These are phyloP conservation scores for Diophrys sp. DNA, from an alignment of 73 alveolate genomes.

Conservation along the genomic window DNA sequence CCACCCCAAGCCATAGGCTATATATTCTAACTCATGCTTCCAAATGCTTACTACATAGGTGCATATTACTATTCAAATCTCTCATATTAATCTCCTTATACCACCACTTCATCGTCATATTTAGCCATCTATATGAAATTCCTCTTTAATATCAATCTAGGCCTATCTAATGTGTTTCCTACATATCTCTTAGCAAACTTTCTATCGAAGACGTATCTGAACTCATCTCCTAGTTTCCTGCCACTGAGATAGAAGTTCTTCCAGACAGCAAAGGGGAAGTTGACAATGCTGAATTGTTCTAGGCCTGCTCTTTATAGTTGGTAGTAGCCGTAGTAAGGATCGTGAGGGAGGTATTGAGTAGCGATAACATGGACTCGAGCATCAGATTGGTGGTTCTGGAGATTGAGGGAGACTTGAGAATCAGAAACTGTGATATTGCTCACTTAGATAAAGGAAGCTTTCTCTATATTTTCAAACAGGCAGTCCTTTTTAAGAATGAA, in stretches of 20 bases:
- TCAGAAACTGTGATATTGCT: not conserved
- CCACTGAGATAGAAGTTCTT: constrained; percentile 71
- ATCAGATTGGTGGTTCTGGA: constrained; percentile 9
- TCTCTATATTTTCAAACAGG: constrained; percentile 27
- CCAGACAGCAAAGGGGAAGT: constrained; percentile 72
- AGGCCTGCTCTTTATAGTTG: not conserved
- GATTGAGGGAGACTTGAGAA: not conserved
- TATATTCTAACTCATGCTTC: not conserved
- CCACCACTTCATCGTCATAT: constrained; percentile 71
- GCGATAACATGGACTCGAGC: constrained; percentile 45
- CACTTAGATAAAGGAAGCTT: not conserved
- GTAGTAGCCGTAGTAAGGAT: not conserved
- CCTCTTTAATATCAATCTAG: constrained; percentile 81
- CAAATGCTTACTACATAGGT: not conserved
- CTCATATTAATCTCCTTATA: constrained; percentile 42
- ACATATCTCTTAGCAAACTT: constrained; percentile 65
- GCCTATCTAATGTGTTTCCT: constrained; percentile 95
- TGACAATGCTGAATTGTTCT: not conserved
- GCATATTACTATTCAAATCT: constrained; percentile 17
- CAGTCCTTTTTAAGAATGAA: constrained; percentile 40
- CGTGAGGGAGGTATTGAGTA: constrained; percentile 12
- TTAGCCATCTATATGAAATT: constrained; percentile 61
- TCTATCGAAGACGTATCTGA: constrained; percentile 88
- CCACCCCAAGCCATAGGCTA: constrained; percentile 1
- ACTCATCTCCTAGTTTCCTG: constrained; percentile 85